Conservation (phyloP, 192 early-diverging fungal genomes). For the Chytriomyces confervae region DNA sequence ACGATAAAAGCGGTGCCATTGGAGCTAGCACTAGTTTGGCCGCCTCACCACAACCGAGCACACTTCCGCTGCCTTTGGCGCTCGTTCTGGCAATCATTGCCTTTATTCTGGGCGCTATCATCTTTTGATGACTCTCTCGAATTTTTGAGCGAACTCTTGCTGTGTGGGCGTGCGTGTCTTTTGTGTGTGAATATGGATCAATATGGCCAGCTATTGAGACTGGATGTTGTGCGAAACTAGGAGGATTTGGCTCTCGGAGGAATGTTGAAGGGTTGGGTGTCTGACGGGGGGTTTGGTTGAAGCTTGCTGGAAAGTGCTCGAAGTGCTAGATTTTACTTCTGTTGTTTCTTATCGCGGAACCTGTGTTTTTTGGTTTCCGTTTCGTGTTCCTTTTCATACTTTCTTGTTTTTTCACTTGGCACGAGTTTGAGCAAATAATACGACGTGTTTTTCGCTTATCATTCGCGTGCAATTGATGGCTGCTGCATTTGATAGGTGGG, state of each 20-base stretch:
- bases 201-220: no score
- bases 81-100: conserved; percentile 43
- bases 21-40: conserved; percentile 1
- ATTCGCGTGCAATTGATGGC: not conserved
- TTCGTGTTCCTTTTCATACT: not conserved
- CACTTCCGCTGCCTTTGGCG: conserved; percentile 27
- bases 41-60: conserved; percentile 6
- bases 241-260: no score
- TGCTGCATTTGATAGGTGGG: not conserved
- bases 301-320: no score
- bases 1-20: conserved; percentile 1
- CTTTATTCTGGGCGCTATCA: conserved; percentile 47
- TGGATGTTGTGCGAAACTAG: no score
- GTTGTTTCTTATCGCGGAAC: not conserved
- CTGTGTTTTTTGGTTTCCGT: not conserved
- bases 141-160: not conserved
- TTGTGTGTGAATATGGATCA: not conserved
- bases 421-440: not conserved
- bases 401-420: not conserved
- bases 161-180: not conserved
- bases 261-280: no score
- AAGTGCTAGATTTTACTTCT: not conserved
- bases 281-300: no score
- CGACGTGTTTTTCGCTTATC: not conserved
- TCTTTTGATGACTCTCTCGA: conserved; percentile 38